A percentile compares a stretch with the other conserved stretches of the same genome.
These are phyloP conservation scores for Verticillium longisporum DNA, from an alignment of 2,329 filamentous ascomycete species.

Conservation along the genomic window DNA sequence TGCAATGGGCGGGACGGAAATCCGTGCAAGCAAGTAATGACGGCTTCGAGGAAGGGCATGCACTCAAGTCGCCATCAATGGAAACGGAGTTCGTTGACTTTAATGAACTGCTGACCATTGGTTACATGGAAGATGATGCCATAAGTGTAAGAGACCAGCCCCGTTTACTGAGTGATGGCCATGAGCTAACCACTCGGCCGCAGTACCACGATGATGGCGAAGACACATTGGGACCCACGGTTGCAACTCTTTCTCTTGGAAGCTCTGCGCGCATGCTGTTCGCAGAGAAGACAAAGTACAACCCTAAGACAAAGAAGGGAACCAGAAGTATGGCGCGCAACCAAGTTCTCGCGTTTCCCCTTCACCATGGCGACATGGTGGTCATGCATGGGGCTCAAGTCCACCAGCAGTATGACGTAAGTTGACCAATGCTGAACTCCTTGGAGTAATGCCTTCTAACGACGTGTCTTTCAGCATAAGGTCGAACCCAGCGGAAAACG, in stretches of 20 bases:
- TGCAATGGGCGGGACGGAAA: conserved; percentile 47
- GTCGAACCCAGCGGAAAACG: conserved; percentile 43
- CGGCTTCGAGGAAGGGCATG: conserved; percentile 4
- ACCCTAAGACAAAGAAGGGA: conserved; percentile 6
- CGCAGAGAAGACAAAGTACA: conserved; percentile 39
- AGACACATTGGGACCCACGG: conserved; percentile 51
- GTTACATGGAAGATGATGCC: conserved; percentile 53
- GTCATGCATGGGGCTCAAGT: conserved; percentile 56
- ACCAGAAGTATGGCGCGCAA: conserved; percentile 16
- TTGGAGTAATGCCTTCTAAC: conserved; percentile 10
- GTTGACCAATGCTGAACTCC: conserved; percentile 6
- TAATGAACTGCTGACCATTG: conserved; percentile 57
- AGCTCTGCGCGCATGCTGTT: conserved; percentile 51
- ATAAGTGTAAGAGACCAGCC: conserved; percentile 40
- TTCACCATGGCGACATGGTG: conserved; percentile 58
- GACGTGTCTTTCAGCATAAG: conserved; percentile 30
- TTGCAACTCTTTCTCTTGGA: conserved; percentile 56
- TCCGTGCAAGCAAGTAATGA: conserved; percentile 24
- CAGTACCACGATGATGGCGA: conserved; percentile 64
- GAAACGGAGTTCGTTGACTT: conserved; percentile 33
- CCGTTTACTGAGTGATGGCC: not conserved
- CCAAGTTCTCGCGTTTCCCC: conserved; percentile 27
- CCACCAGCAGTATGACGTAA: conserved; percentile 51
- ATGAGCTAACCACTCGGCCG: not conserved
- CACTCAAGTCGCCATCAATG: not conserved